Base-by-base conservation (phyloP, 768 basidiomycete genomes). In the Antrodiella citrinella region DNA sequence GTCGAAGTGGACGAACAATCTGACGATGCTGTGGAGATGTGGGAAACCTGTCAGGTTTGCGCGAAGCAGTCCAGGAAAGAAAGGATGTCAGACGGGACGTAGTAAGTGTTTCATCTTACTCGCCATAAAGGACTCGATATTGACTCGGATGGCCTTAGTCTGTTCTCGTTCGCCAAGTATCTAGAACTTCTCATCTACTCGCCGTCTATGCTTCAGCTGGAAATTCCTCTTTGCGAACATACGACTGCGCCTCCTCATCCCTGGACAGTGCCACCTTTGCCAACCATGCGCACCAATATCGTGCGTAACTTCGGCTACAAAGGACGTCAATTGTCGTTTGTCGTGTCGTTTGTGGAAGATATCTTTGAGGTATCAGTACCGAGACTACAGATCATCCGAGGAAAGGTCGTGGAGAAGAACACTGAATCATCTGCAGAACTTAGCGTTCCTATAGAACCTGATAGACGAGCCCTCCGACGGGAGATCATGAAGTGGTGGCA, bases 401-500 rank as follows among this genome's bases (percentile, higher is more conserved):
- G 41, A 43, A 15, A 18, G 49, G 4, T 22, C 23, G 26, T 50
- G 54, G 26, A 48, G 44, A 18, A 44, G 50, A 15, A 46, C 26
- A 47, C 45, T 35, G 47, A 48, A 42, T 62, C 23, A 18, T 4
- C 26, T 21, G 4, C 51, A 48, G 19, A 30, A 38, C 7, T 30
- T 46, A 11, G 12, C n/a, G 9, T 23, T 38, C 23, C 55, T 2
- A 22, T 30, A 10, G 58, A 58, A 1, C 68, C 69, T 19, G 76
- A 76, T 52, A 80, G 74, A 62, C 70, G 70, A 35, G 55, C 63
- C 2, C 62, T 86, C n/a, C 63, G 81, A 51, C 64, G 69, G 49
- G 81, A 87, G 60, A 85, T 87, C 52, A 73, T 69, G 59, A 57
- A 54, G 25, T 86, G 82, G 81, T 87, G 84, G 84, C 76, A 80